Percentiles rank a stretch among this genome's conserved stretches.
These are phyloP conservation scores for Aspergillus piperis DNA, from an alignment of 2,329 filamentous ascomycete species.

Conservation along the genomic window DNA sequence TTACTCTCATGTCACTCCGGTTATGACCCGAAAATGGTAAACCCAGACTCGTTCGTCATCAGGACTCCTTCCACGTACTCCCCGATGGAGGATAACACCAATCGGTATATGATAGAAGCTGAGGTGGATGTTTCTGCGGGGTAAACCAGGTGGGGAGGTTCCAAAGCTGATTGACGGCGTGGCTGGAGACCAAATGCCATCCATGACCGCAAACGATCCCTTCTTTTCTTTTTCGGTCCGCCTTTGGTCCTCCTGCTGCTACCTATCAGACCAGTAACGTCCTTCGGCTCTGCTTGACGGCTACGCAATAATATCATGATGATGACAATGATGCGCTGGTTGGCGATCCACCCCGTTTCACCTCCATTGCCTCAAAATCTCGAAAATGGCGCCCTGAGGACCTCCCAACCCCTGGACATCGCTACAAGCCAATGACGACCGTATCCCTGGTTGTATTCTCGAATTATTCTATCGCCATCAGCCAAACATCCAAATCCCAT, in stretches of 20 bases:
- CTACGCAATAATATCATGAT: slow-evolving; percentile 1
- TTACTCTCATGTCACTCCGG: not conserved
- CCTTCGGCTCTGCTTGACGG: not conserved
- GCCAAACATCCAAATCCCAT: not conserved
- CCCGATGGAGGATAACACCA: not conserved
- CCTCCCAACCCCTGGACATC: not conserved
- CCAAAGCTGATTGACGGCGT: slow-evolving; percentile 3
- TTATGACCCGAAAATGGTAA: not conserved
- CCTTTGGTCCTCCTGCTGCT: not conserved
- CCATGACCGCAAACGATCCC: not conserved
- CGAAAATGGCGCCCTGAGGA: not conserved
- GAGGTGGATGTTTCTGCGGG: slow-evolving; percentile 5
- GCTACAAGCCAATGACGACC: not conserved
- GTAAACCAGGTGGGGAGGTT: slow-evolving; percentile 2
- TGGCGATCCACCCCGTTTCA: not conserved
- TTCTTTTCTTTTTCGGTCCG: not conserved
- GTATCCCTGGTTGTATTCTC: not conserved
- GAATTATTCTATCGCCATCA: not conserved
- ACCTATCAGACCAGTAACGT: slow-evolving; percentile 5
- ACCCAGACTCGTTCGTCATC: not conserved
- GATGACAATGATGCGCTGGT: slow-evolving; percentile 2
- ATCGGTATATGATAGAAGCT: not conserved
- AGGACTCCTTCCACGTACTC: not conserved
- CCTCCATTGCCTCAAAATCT: not conserved
- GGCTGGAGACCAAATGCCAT: not conserved